Evolutionary conservation across 768 basidiomycete species (phyloP).

Genomic region (Dacryopinax primogenitus): DNA sequence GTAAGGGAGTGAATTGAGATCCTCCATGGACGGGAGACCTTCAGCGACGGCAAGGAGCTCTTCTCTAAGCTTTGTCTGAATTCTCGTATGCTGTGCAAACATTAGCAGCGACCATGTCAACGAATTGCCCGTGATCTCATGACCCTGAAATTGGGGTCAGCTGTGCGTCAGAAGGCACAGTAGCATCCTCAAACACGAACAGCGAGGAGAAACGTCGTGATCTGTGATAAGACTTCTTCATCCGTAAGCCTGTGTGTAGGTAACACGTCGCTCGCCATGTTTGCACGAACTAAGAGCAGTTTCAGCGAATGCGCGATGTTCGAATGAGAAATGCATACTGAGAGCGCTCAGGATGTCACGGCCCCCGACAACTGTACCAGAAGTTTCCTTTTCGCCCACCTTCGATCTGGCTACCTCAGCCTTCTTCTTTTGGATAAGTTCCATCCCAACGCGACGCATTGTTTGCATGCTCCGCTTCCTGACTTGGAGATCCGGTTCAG

Average conservation of each 20-base stretch:
- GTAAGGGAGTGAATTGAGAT: constrained; percentile 24
- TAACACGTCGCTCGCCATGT: constrained; percentile 47
- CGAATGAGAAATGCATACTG: constrained; percentile 26
- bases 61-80: constrained; percentile 27
- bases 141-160: constrained; percentile 23
- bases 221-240: constrained; percentile 46
- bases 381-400: constrained; percentile 16
- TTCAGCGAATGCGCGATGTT: neutral
- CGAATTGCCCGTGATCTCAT: constrained; percentile 23
- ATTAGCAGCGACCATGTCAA: constrained; percentile 32
- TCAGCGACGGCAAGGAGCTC: constrained; percentile 26
- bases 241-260: constrained; percentile 46
- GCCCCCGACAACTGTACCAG: constrained; percentile 29
- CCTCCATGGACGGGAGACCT: constrained; percentile 23
- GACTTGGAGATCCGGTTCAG: constrained; percentile 29
- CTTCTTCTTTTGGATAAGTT: constrained; percentile 38
- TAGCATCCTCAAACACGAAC: neutral
- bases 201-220: neutral
- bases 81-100: constrained; percentile 23
- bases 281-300: constrained; percentile 38
- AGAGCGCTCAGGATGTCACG: constrained; percentile 51
- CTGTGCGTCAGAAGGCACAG: constrained; percentile 18
- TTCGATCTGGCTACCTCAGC: constrained; percentile 28
- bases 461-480: constrained; percentile 20
- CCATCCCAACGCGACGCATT: constrained; percentile 31